phyloP scores from a whole-genome alignment of 2,329 filamentous ascomycete species.

The Dactylellina sp. region DNA sequence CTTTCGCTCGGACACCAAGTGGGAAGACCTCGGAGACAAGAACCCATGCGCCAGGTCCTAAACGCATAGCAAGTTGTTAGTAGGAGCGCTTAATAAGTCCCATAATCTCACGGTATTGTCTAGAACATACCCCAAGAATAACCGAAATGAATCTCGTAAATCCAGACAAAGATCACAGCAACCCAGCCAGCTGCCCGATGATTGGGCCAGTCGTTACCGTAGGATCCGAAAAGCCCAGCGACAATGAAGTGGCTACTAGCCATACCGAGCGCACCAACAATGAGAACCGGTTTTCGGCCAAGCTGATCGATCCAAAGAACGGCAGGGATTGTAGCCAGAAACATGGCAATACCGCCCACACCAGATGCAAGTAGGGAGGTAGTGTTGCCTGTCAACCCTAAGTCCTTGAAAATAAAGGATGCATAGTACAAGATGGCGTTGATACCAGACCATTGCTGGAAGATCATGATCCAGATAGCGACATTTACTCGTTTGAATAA shows the following conservation, averaged over 20 bases:
- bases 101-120: not conserved
- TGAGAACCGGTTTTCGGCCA: slow-evolving; percentile 66
- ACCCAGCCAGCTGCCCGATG: slow-evolving; percentile 70
- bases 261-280: slow-evolving; percentile 67
- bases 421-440: slow-evolving; percentile 68
- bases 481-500: slow-evolving; percentile 70
- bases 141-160: slow-evolving; percentile 74
- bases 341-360: slow-evolving; percentile 78
- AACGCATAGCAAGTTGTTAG: not conserved
- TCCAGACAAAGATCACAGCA: slow-evolving; percentile 71
- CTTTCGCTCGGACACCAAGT: slow-evolving; percentile 72
- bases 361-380: slow-evolving; percentile 75
- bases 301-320: slow-evolving; percentile 68
- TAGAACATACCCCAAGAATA: slow-evolving; percentile 68
- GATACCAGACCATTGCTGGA: slow-evolving; percentile 67
- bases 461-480: slow-evolving; percentile 64
- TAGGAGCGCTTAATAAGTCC: too few species aligned
- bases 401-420: slow-evolving; percentile 66
- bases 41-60: not conserved
- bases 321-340: slow-evolving; percentile 70
- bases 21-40: slow-evolving; percentile 73
- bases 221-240: slow-evolving; percentile 69
- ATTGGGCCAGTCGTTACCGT: slow-evolving; percentile 67
- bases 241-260: slow-evolving; percentile 67
- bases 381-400: slow-evolving; percentile 66